Conservation (phyloP, 805 yeast species). For the Starmerella potacharoeniae region DNA sequence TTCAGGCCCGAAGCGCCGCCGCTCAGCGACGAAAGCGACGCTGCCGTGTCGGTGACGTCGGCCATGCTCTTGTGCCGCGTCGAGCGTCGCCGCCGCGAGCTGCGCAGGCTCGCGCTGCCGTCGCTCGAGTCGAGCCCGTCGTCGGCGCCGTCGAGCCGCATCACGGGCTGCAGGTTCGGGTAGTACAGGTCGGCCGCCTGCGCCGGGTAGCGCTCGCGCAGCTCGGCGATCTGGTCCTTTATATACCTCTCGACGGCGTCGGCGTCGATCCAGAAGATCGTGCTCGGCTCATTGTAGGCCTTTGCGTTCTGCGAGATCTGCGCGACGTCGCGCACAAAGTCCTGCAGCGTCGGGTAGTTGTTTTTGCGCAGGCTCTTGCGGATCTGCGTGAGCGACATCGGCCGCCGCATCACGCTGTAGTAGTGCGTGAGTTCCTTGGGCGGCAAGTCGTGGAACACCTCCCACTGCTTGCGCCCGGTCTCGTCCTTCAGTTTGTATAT, state of each 20-base stretch:
- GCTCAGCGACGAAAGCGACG: constrained; percentile 9
- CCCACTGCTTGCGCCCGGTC: constrained; percentile 37
- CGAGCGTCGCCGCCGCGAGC: constrained; percentile 23
- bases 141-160: constrained; percentile 35
- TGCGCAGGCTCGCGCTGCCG: constrained; percentile 18
- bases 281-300: constrained; percentile 61
- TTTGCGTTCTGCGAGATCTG: constrained; percentile 88
- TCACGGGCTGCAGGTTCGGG: constrained; percentile 58
- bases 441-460: constrained; percentile 63
- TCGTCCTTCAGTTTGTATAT: constrained; percentile 26
- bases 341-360: constrained; percentile 49
- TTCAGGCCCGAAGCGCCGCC: constrained; percentile 1
- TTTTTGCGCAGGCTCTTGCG: constrained; percentile 42
- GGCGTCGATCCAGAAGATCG: constrained; percentile 60
- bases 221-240: constrained; percentile 38
- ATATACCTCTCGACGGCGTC: constrained; percentile 44
- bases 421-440: constrained; percentile 63
- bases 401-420: constrained; percentile 63
- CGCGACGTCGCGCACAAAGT: constrained; percentile 63
- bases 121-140: constrained; percentile 23
- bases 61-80: constrained; percentile 15
- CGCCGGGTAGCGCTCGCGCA: constrained; percentile 27
- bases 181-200: constrained; percentile 34
- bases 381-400: constrained; percentile 70
- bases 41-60: constrained; percentile 5